These are phyloP conservation scores for Suillus fuscotomentosus DNA, from an alignment of 768 basidiomycete genomes.

Conservation along the genomic window DNA sequence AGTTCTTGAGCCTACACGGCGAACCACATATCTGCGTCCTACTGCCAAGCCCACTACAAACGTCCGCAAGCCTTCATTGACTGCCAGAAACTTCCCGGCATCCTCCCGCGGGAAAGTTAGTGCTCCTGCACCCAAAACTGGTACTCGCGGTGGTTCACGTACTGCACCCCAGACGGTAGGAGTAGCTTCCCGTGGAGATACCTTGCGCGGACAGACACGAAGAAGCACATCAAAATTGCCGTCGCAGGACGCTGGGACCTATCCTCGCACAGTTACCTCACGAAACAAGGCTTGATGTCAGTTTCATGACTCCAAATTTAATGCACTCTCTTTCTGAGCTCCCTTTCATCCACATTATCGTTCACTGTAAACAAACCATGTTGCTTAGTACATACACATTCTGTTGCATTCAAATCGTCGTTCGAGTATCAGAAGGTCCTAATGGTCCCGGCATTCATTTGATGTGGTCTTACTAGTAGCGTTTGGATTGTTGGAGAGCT, in stretches of 20 bases:
- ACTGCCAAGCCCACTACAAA: conserved; percentile 11
- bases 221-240: background rate
- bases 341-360: conserved; percentile 2
- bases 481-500: background rate
- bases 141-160: conserved; percentile 7
- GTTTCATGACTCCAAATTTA: conserved; percentile 20
- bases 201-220: background rate
- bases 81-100: conserved; percentile 10
- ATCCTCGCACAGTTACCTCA: conserved; percentile 7
- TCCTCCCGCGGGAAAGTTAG: conserved; percentile 11
- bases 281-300: conserved; percentile 21
- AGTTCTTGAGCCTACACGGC: conserved; percentile 24
- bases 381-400: conserved; percentile 10
- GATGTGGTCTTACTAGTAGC: background rate
- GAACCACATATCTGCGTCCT: conserved; percentile 27
- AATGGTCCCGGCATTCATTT: background rate
- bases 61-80: conserved; percentile 13
- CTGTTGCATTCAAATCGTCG: background rate
- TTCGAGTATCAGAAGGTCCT: background rate
- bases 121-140: conserved; percentile 9
- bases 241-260: background rate
- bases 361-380: conserved; percentile 25
- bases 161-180: background rate
- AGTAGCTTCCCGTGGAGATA: background rate
- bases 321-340: background rate